Percentiles rank a stretch among this genome's conserved stretches.
phyloP scores from a whole-genome alignment of 805 yeast species.

The Pichia kluyveri region DNA sequence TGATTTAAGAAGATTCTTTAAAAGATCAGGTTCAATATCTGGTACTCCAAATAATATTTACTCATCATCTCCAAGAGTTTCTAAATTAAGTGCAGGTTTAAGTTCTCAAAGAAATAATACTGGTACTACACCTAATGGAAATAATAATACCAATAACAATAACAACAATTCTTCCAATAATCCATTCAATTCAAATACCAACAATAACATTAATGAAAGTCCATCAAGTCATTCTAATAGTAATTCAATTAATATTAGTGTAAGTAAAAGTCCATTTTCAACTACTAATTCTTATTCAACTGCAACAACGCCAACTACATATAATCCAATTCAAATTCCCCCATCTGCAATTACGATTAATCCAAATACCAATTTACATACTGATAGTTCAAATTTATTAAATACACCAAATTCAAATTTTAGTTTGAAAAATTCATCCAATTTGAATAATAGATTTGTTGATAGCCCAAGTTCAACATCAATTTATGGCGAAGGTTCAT shows the following conservation, averaged over 20 bases:
- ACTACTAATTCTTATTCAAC: not conserved
- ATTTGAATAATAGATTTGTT: conserved; percentile 13
- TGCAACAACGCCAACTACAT: not conserved
- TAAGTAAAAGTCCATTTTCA: not conserved
- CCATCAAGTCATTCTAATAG: not conserved
- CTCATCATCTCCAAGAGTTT: conserved; percentile 22
- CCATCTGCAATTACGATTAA: not conserved
- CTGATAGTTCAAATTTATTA: conserved; percentile 33
- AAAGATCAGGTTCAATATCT: conserved; percentile 27
- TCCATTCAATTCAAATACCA: not conserved
- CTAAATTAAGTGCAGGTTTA: conserved; percentile 28
- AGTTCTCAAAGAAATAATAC: conserved; percentile 21
- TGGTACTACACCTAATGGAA: not conserved
- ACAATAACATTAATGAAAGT: not conserved
- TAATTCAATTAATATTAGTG: too few species aligned
- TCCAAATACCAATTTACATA: conserved; percentile 29
- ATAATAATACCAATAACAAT: not conserved
- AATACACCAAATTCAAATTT: conserved; percentile 9
- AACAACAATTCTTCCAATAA: not conserved
- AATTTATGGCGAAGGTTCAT: conserved; percentile 18
- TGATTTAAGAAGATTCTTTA: conserved; percentile 65
- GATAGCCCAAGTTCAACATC: conserved; percentile 26
- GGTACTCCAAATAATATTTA: conserved; percentile 4
- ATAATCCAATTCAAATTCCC: conserved; percentile 5
- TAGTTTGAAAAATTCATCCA: conserved; percentile 14